Conservation (phyloP, 331 rosid species). For the Arachis monticola region DNA sequence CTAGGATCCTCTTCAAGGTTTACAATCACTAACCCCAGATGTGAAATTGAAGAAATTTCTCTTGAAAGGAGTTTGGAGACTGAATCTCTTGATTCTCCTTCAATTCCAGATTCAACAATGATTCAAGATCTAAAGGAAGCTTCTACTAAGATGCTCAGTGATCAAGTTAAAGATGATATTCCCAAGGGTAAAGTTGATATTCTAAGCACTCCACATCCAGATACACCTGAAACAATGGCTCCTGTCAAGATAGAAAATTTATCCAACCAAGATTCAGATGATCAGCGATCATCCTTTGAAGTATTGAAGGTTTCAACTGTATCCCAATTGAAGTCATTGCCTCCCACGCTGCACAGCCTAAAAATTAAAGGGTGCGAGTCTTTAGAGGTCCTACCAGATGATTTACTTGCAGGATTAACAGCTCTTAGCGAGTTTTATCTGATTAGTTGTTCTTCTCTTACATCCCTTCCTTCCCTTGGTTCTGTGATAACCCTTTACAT, state of each 20-base stretch:
- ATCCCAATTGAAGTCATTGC: slow-evolving; percentile 28
- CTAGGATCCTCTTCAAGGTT: slow-evolving; percentile 35
- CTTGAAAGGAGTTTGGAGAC: slow-evolving; percentile 17
- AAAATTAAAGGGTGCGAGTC: not conserved
- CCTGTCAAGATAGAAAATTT: not conserved
- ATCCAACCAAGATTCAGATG: slow-evolving; percentile 8
- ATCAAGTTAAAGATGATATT: slow-evolving; percentile 9
- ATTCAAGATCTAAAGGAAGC: slow-evolving; percentile 9
- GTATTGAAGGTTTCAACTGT: slow-evolving; percentile 30
- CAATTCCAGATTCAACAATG: slow-evolving; percentile 1
- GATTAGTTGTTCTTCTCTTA: not conserved
- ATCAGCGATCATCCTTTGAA: slow-evolving; percentile 34
- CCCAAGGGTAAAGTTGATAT: slow-evolving; percentile 8
- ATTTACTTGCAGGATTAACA: not conserved
- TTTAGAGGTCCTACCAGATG: not conserved
- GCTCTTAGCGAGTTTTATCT: not conserved
- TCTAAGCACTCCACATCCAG: slow-evolving; percentile 7
- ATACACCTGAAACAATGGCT: not conserved
- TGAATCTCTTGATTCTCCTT: slow-evolving; percentile 6
- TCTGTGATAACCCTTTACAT: not conserved
- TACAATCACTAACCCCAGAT: slow-evolving; percentile 31
- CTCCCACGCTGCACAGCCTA: not conserved
- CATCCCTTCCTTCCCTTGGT: not conserved
- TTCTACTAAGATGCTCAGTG: not conserved
- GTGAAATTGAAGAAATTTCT: slow-evolving; percentile 37